phyloP scores from a whole-genome alignment of 345 rosid species.

The Stellera chamaejasme region DNA sequence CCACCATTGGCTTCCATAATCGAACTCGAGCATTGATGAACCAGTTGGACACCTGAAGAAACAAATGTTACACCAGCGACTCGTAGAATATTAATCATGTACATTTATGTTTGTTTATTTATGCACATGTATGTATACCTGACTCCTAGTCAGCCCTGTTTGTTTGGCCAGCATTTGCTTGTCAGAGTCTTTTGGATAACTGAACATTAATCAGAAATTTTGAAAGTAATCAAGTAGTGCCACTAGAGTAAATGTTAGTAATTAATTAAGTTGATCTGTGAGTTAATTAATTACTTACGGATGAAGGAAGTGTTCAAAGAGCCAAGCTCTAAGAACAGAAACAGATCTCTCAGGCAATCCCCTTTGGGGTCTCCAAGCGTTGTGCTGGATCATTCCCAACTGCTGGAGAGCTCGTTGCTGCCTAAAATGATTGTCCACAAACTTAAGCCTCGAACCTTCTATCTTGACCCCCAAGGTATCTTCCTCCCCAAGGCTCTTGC shows the following conservation, averaged over 20 bases:
- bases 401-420: constrained; percentile 97
- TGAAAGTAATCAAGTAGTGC: too few species aligned
- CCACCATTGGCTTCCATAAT: constrained; percentile 99
- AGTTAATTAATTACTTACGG: constrained; percentile 44
- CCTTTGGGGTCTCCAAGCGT: constrained; percentile 99
- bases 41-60: constrained; percentile 86
- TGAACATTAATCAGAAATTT: constrained; percentile 18
- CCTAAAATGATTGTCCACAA: constrained; percentile 84
- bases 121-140: constrained; percentile 28
- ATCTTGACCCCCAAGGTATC: constrained; percentile 56
- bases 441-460: constrained; percentile 89
- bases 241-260: neutral
- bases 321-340: constrained; percentile 97
- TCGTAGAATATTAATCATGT: too few species aligned
- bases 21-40: constrained; percentile 98
- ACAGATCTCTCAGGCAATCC: constrained; percentile 94
- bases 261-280: neutral
- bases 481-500: constrained; percentile 88
- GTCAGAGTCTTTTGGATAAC: constrained; percentile 96
- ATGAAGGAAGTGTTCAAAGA: constrained; percentile 95
- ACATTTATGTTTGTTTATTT: too few species aligned
- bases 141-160: constrained; percentile 91
- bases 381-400: constrained; percentile 94
- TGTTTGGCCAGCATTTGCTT: constrained; percentile 91
- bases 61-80: neutral